phyloP scores from a whole-genome alignment of 192 early-diverging fungal species.

The Backusella parvicylindrica region DNA sequence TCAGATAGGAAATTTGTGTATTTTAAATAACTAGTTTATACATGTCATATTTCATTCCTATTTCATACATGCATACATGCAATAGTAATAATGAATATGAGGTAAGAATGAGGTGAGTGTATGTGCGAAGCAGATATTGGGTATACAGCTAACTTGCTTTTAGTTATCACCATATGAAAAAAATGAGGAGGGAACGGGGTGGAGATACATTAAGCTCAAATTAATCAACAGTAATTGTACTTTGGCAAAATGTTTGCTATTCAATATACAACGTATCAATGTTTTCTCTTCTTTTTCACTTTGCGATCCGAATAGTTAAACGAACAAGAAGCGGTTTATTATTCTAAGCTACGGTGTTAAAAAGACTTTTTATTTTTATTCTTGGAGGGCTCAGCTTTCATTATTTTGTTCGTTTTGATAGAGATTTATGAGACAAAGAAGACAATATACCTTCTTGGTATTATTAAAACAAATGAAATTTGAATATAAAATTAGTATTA shows the following conservation, averaged over 20 bases:
- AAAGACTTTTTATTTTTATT: neutral
- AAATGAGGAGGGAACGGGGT: neutral
- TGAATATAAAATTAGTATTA: neutral
- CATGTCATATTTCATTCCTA: neutral
- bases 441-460: neutral
- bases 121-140: neutral
- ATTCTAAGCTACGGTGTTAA: neutral
- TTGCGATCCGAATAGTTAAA: neutral
- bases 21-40: neutral
- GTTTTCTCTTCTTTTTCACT: neutral
- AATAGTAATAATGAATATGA: neutral
- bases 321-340: neutral
- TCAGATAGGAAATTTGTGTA: neutral
- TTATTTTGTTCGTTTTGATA: neutral
- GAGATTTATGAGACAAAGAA: neutral
- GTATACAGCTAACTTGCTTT: neutral
- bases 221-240: neutral
- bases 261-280: neutral
- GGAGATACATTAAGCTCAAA: neutral
- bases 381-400: neutral
- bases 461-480: neutral
- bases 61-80: neutral
- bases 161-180: neutral
- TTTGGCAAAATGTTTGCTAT: neutral
- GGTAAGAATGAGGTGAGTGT: neutral